phyloP scores from a whole-genome alignment of 176 grass and related monocot species.

The Oryza meridionalis region DNA sequence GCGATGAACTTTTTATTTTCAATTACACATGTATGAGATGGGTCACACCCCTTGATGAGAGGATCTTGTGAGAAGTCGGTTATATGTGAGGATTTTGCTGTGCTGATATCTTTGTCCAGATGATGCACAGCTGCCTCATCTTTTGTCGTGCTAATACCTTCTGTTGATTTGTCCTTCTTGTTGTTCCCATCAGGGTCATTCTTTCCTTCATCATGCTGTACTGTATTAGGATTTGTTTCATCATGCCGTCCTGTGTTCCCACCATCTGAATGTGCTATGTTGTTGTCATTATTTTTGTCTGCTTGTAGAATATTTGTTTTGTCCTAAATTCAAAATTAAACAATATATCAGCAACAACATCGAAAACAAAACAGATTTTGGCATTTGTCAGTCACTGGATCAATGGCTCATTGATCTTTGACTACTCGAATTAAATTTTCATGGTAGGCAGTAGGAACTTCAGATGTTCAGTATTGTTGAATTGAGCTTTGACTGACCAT shows the following conservation, averaged over 20 bases:
- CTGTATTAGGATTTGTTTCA: constrained; percentile 27
- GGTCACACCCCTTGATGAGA: constrained; percentile 67
- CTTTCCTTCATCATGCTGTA: background rate
- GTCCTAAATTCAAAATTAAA: constrained; percentile 47
- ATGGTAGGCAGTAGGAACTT: background rate
- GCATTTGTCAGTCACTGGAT: background rate
- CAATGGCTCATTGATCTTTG: background rate
- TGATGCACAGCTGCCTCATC: constrained; percentile 34
- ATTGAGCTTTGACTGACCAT: background rate
- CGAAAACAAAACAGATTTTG: background rate
- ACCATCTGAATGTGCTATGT: constrained; percentile 11
- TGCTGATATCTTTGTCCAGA: constrained; percentile 20
- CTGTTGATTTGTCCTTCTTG: constrained; percentile 38
- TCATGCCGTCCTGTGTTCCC: constrained; percentile 31
- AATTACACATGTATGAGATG: constrained; percentile 71
- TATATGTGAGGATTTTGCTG: constrained; percentile 25
- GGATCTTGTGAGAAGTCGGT: constrained; percentile 42
- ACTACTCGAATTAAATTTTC: constrained; percentile 1
- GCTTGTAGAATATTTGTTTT: background rate
- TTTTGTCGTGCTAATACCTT: constrained; percentile 31
- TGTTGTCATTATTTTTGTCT: constrained; percentile 8
- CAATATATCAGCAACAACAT: constrained; percentile 5
- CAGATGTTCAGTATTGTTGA: background rate
- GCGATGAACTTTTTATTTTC: constrained; percentile 68
- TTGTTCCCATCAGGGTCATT: constrained; percentile 35